Evolutionary conservation across 352 stramenopile species (phyloP).

Genomic region (Lagenidium sp.): DNA sequence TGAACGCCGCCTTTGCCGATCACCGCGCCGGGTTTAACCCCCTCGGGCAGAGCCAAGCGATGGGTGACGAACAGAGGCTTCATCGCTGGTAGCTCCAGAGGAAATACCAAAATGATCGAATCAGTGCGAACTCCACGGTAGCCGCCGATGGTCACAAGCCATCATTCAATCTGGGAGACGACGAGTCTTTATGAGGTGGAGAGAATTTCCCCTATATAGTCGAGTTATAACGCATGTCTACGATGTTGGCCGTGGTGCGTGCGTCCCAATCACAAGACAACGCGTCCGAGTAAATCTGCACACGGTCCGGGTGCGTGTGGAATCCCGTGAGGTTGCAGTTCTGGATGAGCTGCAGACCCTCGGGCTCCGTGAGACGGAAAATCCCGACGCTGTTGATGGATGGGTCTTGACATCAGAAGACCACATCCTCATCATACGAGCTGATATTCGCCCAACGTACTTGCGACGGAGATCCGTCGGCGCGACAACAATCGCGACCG

Average conservation of each 20-base stretch:
- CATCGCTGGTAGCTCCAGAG: too few relatives aligned
- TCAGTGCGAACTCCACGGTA: too few relatives aligned
- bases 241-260: slow-evolving; percentile 21
- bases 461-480: slow-evolving; percentile 58
- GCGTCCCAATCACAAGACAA: slow-evolving; percentile 62
- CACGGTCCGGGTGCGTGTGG: slow-evolving; percentile 67
- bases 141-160: too few relatives aligned
- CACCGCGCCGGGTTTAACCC: too few relatives aligned
- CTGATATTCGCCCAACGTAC: slow-evolving; percentile 19
- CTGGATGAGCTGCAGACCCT: slow-evolving; percentile 81
- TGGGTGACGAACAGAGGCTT: too few relatives aligned
- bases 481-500: slow-evolving; percentile 83
- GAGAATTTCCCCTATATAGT: too few relatives aligned
- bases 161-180: too few relatives aligned
- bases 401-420: slow-evolving; percentile 53
- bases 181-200: too few relatives aligned
- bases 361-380: slow-evolving; percentile 73
- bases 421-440: too few relatives aligned
- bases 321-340: slow-evolving; percentile 83
- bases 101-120: too few relatives aligned
- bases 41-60: too few relatives aligned
- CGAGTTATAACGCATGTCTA: slow-evolving; percentile 86
- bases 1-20: too few relatives aligned
- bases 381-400: slow-evolving; percentile 51
- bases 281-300: slow-evolving; percentile 75